Evolutionary conservation across 805 yeast genomes (phyloP).

Genomic region (Candida wancherniae): DNA sequence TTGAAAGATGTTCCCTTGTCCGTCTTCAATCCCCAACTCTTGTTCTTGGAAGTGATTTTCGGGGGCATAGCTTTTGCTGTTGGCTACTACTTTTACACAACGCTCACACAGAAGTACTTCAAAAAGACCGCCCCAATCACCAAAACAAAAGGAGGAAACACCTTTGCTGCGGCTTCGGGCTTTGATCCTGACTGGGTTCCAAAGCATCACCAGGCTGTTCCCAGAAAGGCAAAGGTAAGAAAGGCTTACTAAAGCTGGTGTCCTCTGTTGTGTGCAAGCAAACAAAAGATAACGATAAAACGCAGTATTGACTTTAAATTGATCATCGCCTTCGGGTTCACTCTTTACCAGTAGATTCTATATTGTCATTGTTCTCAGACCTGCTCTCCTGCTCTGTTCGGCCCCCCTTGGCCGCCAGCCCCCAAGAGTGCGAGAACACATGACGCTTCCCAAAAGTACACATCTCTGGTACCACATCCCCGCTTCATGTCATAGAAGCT

Average conservation of each 20-base stretch:
- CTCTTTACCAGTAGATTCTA: too few species aligned
- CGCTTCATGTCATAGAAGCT: too few species aligned
- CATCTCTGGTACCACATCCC: too few species aligned
- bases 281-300: too few species aligned
- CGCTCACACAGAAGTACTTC: constrained; percentile 46
- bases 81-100: constrained; percentile 43
- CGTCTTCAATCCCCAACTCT: constrained; percentile 65
- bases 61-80: constrained; percentile 15
- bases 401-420: too few species aligned
- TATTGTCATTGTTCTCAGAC: too few species aligned
- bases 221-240: constrained; percentile 12
- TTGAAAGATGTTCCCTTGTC: constrained; percentile 66
- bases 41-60: constrained; percentile 56
- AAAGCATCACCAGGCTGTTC: constrained; percentile 8
- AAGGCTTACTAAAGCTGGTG: constrained; percentile 11
- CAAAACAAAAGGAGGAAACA: constrained; percentile 15
- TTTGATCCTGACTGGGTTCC: constrained; percentile 16
- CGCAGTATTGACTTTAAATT: too few species aligned
- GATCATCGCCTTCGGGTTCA: too few species aligned
- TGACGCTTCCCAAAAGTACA: too few species aligned
- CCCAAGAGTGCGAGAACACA: too few species aligned
- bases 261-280: too few species aligned
- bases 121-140: constrained; percentile 30
- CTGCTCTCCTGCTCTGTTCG: too few species aligned
- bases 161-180: constrained; percentile 10